Percentiles rank a stretch among this genome's conserved stretches.
These are phyloP conservation scores for Knoxdaviesia proteae DNA, from an alignment of 2,329 filamentous ascomycete species.

Conservation along the genomic window DNA sequence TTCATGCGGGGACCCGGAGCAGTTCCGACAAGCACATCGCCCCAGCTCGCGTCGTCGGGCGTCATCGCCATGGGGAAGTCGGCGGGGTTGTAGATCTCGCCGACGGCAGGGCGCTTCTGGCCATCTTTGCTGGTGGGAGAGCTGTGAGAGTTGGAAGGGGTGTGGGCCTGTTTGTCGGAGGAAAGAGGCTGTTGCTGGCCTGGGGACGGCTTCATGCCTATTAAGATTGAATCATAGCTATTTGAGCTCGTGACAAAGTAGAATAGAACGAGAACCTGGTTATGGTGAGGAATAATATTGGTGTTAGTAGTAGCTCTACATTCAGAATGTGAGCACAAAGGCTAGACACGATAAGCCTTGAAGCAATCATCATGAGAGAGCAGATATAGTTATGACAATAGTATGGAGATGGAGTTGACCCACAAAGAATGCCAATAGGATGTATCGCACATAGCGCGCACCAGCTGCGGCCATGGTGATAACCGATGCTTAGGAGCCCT, in stretches of 20 bases:
- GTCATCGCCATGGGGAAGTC: slow-evolving; percentile 29
- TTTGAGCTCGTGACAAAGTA: slow-evolving; percentile 55
- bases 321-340: no score
- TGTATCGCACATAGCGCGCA: slow-evolving; percentile 54
- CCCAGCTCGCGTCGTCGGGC: slow-evolving; percentile 30
- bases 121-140: slow-evolving; percentile 3
- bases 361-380: slow-evolving; percentile 5
- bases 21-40: slow-evolving; percentile 24
- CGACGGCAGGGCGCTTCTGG: slow-evolving; percentile 9
- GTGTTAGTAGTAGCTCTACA: no score
- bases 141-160: slow-evolving; percentile 6
- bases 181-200: background rate
- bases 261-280: slow-evolving; percentile 45
- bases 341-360: no score
- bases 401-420: slow-evolving; percentile 14
- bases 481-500: background rate
- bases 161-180: slow-evolving; percentile 8
- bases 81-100: slow-evolving; percentile 15
- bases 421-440: slow-evolving; percentile 73
- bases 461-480: slow-evolving; percentile 42
- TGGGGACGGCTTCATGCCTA: slow-evolving; percentile 9
- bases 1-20: slow-evolving; percentile 64
- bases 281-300: background rate
- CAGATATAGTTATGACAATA: slow-evolving; percentile 3
- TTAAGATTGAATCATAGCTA: slow-evolving; percentile 15